Base-by-base conservation (phyloP, 108 stramenopile species). In the Chaetoceros muelleri region DNA sequence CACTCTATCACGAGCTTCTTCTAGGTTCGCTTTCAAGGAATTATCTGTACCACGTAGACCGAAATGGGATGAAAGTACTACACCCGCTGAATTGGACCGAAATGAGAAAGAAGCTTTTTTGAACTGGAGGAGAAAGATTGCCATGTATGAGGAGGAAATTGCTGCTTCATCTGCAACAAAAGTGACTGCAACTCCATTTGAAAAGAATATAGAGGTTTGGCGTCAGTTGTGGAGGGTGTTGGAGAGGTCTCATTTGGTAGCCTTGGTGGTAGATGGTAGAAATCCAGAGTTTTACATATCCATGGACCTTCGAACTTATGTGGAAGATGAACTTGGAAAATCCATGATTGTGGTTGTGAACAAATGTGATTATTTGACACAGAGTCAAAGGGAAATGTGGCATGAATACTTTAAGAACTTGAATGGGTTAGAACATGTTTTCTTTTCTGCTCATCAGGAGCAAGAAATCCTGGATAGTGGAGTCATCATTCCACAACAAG, bases 171-270 rank as follows among this genome's bases (percentile, higher is more conserved):
- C 69, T 30, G 63, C 60, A 2, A 49, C 52, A 3, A 63, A 65
- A 45, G 79, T 75, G 10, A 69, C 80, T 49, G 88, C 86, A 2
- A 99, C 97, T 23, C 99, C 99, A 1, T 99, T 97, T 71, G 99
- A 99, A 76, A 97, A 97, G 82, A 99, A 99, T 72, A 44, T 99
- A 7, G 90, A 99, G 48, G 95, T 98, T 25, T 99, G 99, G 99
- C 66, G 96, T 18, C 99, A 99, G 73, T 74, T 99, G 7, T 99
- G 99, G 99, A 75, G 99, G 18, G 97, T 98, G 8, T 57, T 96
- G 60, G 99, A 99, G 64, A 75, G 96, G 57, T 90, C 85, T 31
- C 78, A 93, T 40, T 78, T 93, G 47, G 67, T 98, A 46, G 64
- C 96, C 21, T 97, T 96, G 61, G 82, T 99, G 51, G 97, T 99